Conservation (phyloP, 257 asterid genomes). For the Sherardia arvensis region DNA sequence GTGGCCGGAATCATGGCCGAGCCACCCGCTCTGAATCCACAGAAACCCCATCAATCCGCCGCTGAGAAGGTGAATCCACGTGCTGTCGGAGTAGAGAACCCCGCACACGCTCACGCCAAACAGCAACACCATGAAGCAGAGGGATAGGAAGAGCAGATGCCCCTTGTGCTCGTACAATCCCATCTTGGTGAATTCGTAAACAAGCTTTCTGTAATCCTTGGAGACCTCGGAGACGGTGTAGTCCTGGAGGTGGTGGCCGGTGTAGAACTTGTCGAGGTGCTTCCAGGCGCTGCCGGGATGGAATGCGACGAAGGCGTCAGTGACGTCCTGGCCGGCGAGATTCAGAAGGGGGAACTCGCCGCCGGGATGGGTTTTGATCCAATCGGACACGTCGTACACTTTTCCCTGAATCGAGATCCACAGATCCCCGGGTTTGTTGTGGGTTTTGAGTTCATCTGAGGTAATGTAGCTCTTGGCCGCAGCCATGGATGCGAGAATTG, state of each 20-base stretch:
- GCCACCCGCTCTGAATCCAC: constrained; percentile 96
- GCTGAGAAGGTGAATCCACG: constrained; percentile 38
- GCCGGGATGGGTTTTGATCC: constrained; percentile 77
- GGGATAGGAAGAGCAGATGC: constrained; percentile 28
- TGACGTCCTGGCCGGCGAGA: constrained; percentile 84
- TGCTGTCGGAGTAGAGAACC: constrained; percentile 45
- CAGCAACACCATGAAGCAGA: constrained; percentile 26
- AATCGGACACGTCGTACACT: constrained; percentile 72
- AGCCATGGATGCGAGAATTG: constrained; percentile 24
- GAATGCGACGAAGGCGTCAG: constrained; percentile 80
- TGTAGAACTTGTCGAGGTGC: constrained; percentile 44
- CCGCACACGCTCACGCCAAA: constrained; percentile 48
- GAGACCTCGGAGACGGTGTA: constrained; percentile 59
- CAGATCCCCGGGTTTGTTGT: constrained; percentile 66
- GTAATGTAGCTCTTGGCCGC: constrained; percentile 48
- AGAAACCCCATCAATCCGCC: constrained; percentile 68
- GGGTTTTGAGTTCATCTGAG: constrained; percentile 58
- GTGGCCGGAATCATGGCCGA: constrained; percentile 91
- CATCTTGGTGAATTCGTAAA: constrained; percentile 49
- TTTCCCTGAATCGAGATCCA: constrained; percentile 94
- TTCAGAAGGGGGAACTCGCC: constrained; percentile 64
- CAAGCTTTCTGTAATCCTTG: constrained; percentile 64
- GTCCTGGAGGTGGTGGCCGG: constrained; percentile 46
- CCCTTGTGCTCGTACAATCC: constrained; percentile 69
- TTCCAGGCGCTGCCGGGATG: constrained; percentile 73